Percentiles rank a stretch among this genome's conserved stretches.
Conservation (phyloP, 306 rosid species). For the Acacia confusa region DNA sequence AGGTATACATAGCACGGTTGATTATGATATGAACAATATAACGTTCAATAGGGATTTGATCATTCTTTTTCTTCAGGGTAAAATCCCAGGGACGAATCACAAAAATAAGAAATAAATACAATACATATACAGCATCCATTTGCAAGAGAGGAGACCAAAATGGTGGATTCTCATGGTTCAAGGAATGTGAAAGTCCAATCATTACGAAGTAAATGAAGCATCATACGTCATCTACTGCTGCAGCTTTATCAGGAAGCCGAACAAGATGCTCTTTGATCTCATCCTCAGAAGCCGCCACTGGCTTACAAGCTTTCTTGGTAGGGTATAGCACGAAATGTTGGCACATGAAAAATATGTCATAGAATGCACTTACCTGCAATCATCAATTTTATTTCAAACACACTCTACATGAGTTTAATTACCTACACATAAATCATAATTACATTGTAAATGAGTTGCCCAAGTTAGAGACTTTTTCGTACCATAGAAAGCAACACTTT, state of each 20-base stretch:
- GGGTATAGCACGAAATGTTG: slow-evolving; percentile 44
- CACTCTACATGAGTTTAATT: not conserved
- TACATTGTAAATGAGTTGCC: not conserved
- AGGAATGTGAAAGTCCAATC: not conserved
- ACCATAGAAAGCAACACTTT: slow-evolving; percentile 91
- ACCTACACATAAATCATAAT: no score
- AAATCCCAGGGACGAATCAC: no score
- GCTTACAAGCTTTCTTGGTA: slow-evolving; percentile 14
- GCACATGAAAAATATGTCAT: slow-evolving; percentile 56
- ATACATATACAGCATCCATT: not conserved
- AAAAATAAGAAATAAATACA: no score
- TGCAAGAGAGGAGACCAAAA: not conserved
- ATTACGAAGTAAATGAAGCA: slow-evolving; percentile 12
- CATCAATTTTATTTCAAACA: slow-evolving; percentile 16
- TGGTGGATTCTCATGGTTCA: not conserved
- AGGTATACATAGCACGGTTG: no score
- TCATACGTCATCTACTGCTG: slow-evolving; percentile 38
- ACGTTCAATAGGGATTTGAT: no score
- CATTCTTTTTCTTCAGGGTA: no score
- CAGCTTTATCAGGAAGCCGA: slow-evolving; percentile 31
- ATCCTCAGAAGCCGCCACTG: slow-evolving; percentile 21
- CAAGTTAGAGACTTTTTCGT: slow-evolving; percentile 33
- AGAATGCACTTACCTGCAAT: slow-evolving; percentile 72
- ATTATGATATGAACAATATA: no score
- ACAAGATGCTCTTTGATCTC: slow-evolving; percentile 38